Conservation (phyloP, 805 yeast species). For the Candida tallmaniae region DNA sequence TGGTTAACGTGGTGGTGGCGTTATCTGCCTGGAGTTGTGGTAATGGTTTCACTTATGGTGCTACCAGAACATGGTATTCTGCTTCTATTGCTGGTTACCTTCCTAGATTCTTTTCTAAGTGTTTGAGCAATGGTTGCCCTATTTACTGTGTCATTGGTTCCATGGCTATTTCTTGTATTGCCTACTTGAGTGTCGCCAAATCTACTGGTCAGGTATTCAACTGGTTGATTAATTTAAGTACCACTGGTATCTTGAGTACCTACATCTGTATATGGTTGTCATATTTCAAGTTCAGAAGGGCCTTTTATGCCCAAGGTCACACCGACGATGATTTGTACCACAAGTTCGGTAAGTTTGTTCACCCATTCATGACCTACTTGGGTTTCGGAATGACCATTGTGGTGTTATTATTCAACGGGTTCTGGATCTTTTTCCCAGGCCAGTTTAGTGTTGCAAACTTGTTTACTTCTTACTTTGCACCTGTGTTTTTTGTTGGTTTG, state of each 20-base stretch:
- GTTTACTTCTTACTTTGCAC: constrained; percentile 37
- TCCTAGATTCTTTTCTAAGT: constrained; percentile 28
- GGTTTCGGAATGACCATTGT: constrained; percentile 18
- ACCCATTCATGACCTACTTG: constrained; percentile 24
- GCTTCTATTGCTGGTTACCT: constrained; percentile 33
- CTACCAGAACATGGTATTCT: constrained; percentile 30
- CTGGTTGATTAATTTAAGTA: constrained; percentile 34
- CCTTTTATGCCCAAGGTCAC: constrained; percentile 25
- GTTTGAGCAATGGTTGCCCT: constrained; percentile 31
- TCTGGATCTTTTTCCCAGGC: constrained; percentile 38
- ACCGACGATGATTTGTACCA: constrained; percentile 13
- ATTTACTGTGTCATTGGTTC: constrained; percentile 23
- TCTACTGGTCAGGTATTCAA: constrained; percentile 27
- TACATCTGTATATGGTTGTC: constrained; percentile 27
- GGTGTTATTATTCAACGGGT: constrained; percentile 37
- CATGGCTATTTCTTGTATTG: constrained; percentile 18
- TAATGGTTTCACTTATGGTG: constrained; percentile 31
- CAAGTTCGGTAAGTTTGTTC: constrained; percentile 18
- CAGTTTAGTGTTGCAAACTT: constrained; percentile 28
- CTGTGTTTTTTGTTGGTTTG: constrained; percentile 22
- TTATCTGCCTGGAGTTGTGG: constrained; percentile 37
- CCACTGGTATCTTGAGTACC: constrained; percentile 30
- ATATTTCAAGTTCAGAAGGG: constrained; percentile 28
- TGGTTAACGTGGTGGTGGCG: constrained; percentile 31
- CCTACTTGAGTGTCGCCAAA: constrained; percentile 25